Conservation (phyloP, 1,139 yeast species). For the Geotrichum citri-aurantii region DNA sequence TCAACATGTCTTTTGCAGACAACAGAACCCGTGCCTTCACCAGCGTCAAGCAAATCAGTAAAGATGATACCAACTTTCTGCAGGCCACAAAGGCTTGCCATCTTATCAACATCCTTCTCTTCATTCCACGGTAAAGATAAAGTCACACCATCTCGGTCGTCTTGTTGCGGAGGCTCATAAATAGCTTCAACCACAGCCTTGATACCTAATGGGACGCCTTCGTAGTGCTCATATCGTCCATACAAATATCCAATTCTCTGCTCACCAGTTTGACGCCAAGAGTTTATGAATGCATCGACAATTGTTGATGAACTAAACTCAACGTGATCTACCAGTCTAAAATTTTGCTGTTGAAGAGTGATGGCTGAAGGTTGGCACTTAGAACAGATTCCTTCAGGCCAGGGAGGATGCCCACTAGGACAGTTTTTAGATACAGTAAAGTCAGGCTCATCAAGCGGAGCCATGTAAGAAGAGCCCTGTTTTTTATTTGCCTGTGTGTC, state of each 20-base stretch:
- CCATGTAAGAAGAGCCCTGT: slow-evolving; percentile 63
- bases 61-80: slow-evolving; percentile 75
- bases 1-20: slow-evolving; percentile 89
- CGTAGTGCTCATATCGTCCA: slow-evolving; percentile 74
- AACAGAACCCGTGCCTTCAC: slow-evolving; percentile 80
- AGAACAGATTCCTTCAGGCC: slow-evolving; percentile 95
- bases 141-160: slow-evolving; percentile 79
- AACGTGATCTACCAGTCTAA: slow-evolving; percentile 96
- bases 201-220: slow-evolving; percentile 83
- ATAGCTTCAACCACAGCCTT: slow-evolving; percentile 92
- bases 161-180: slow-evolving; percentile 87
- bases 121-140: slow-evolving; percentile 57
- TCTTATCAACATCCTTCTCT: slow-evolving; percentile 40
- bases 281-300: slow-evolving; percentile 75
- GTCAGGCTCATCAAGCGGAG: slow-evolving; percentile 72
- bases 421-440: slow-evolving; percentile 62
- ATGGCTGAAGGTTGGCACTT: slow-evolving; percentile 96
- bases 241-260: slow-evolving; percentile 84
- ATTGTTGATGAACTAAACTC: slow-evolving; percentile 73
- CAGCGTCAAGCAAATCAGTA: slow-evolving; percentile 86
- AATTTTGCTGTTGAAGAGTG: slow-evolving; percentile 81
- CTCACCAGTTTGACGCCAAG: slow-evolving; percentile 84
- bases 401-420: slow-evolving; percentile 78
- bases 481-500: slow-evolving; percentile 64
- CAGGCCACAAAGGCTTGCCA: slow-evolving; percentile 61